phyloP scores from a whole-genome alignment of 768 basidiomycete genomes.

The Boletellus ananiceps region DNA sequence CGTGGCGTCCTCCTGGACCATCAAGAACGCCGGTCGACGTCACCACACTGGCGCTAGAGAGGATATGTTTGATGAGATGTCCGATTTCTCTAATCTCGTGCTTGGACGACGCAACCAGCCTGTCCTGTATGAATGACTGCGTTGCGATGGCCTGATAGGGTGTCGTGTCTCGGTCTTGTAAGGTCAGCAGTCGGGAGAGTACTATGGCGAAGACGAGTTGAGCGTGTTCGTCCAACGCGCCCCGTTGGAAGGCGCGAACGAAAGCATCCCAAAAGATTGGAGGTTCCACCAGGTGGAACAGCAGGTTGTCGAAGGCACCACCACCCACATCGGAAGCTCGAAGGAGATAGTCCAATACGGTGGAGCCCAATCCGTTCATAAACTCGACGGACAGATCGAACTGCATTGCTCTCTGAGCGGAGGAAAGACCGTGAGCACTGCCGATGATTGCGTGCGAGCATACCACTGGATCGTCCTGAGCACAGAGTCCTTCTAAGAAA shows the following conservation, averaged over 20 bases:
- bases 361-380: constrained; percentile 39
- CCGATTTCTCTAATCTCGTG: constrained; percentile 30
- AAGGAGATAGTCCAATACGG: constrained; percentile 37
- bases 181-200: constrained; percentile 41
- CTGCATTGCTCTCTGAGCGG: constrained; percentile 39
- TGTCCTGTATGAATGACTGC: constrained; percentile 22
- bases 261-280: constrained; percentile 46
- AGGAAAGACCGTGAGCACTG: constrained; percentile 34
- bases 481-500: constrained; percentile 47
- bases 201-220: constrained; percentile 44
- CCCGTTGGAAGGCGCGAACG: constrained; percentile 29
- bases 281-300: constrained; percentile 44
- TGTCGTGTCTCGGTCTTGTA: constrained; percentile 31
- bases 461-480: constrained; percentile 34
- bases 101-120: constrained; percentile 21
- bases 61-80: constrained; percentile 39
- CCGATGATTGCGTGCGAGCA: constrained; percentile 37
- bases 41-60: constrained; percentile 20
- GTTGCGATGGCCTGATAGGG: constrained; percentile 38
- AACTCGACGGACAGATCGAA: constrained; percentile 35
- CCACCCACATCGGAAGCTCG: constrained; percentile 41
- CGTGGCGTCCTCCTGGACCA: constrained; percentile 60
- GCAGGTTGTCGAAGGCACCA: constrained; percentile 34
- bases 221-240: constrained; percentile 30
- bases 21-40: constrained; percentile 14